These are phyloP conservation scores for Colletotrichum agaves DNA, from an alignment of 2,329 filamentous ascomycete species.

Conservation along the genomic window DNA sequence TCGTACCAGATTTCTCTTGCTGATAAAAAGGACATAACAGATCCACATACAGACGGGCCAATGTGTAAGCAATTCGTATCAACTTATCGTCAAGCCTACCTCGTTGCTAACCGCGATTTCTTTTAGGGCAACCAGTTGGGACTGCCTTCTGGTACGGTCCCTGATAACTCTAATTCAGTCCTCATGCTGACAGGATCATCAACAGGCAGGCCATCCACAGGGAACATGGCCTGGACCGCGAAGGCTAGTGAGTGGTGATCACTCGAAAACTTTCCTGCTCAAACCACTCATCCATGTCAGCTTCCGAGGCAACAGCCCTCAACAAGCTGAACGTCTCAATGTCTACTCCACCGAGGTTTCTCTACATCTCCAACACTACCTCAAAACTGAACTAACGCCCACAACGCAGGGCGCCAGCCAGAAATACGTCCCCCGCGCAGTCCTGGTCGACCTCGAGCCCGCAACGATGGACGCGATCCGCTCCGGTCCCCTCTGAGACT, in stretches of 20 bases:
- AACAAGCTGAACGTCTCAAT: conserved; percentile 99
- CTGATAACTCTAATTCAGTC: neutral
- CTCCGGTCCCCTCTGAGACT: conserved; percentile 96
- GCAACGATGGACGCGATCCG: conserved; percentile 99
- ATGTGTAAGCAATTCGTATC: conserved; percentile 71
- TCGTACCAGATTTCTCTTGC: conserved; percentile 46
- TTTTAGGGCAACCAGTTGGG: conserved; percentile 98
- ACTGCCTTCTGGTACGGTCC: conserved; percentile 92
- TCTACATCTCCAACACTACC: neutral
- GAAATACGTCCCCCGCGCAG: conserved; percentile 99
- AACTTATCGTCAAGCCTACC: neutral
- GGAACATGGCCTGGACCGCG: conserved; percentile 96
- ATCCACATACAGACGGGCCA: conserved; percentile 99
- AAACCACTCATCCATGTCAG: conserved; percentile 53
- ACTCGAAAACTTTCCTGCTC: neutral
- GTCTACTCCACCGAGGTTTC: conserved; percentile 90
- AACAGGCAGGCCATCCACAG: conserved; percentile 81
- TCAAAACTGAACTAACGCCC: neutral
- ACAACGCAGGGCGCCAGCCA: conserved; percentile 81
- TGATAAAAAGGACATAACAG: conserved; percentile 70
- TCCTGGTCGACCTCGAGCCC: conserved; percentile 98
- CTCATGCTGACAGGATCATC: conserved; percentile 49
- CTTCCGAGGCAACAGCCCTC: conserved; percentile 97
- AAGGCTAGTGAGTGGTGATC: conserved; percentile 80
- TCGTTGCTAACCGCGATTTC: conserved; percentile 30